Percentiles rank a stretch among this genome's conserved stretches.
Conservation (phyloP, 495 filamentous ascomycete genomes). For the Aspergillus sclerotioniger region DNA sequence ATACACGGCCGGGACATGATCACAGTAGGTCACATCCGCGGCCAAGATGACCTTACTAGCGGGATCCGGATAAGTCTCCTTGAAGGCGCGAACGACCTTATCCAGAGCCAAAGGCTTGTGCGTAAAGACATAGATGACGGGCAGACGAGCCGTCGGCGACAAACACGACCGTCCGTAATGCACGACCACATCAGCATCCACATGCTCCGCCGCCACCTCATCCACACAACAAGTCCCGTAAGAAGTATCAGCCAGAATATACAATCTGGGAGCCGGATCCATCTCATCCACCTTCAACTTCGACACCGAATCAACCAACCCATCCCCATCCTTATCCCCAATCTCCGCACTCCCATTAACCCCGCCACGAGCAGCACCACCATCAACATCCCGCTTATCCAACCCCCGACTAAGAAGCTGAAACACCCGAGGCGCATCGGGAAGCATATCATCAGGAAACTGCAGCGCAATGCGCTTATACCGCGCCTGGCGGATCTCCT, state of each 20-base stretch:
- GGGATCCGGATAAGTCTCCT: constrained; percentile 61
- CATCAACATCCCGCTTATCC: constrained; percentile 28
- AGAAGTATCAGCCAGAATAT: constrained; percentile 91
- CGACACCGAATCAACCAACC: constrained; percentile 27
- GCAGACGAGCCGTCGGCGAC: constrained; percentile 82
- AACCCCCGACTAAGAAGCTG: constrained; percentile 64
- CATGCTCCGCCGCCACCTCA: constrained; percentile 94
- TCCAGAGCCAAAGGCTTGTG: constrained; percentile 59
- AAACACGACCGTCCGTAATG: constrained; percentile 94
- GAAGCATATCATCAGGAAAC: constrained; percentile 89
- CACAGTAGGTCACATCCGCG: constrained; percentile 83
- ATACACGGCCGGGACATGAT: constrained; percentile 60
- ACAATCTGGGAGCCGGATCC: constrained; percentile 54
- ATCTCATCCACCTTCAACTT: constrained; percentile 32
- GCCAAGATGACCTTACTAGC: constrained; percentile 70
- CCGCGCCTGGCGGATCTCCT: constrained; percentile 65
- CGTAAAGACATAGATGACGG: constrained; percentile 93
- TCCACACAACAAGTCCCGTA: constrained; percentile 98
- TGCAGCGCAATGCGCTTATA: constrained; percentile 84
- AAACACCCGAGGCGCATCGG: constrained; percentile 80
- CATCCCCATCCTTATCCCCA: too few species aligned
- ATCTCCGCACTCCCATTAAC: constrained; percentile 18
- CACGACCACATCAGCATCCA: constrained; percentile 84
- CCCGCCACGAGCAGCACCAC: constrained; percentile 15
- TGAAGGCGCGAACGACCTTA: constrained; percentile 60